Percentiles rank a stretch among this genome's conserved stretches.
Evolutionary conservation across 768 basidiomycete genomes (phyloP).

Genomic region (Hypsizygus marmoreus): DNA sequence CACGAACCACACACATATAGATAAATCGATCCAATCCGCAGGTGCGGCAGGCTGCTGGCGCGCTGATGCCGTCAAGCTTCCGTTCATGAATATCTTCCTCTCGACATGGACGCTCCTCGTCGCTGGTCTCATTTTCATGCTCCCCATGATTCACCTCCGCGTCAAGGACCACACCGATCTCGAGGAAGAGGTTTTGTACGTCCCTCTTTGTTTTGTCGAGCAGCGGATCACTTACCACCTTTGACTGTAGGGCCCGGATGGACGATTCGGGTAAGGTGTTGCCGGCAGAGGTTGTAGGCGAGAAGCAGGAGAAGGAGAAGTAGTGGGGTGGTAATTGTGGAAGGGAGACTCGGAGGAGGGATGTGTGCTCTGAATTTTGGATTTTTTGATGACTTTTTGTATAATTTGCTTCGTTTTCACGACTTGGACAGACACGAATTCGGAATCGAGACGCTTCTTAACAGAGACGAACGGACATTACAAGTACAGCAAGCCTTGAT

Average conservation of each 20-base stretch:
- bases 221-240: neutral
- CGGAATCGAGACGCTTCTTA: too few relatives aligned
- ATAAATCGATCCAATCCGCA: slow-evolving; percentile 77
- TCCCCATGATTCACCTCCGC: slow-evolving; percentile 74
- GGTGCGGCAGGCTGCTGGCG: slow-evolving; percentile 77
- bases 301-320: neutral
- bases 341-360: too few relatives aligned
- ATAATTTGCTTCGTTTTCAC: too few relatives aligned
- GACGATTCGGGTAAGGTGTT: slow-evolving; percentile 31
- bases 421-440: too few relatives aligned
- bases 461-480: too few relatives aligned
- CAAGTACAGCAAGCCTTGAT: too few relatives aligned
- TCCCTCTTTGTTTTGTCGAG: slow-evolving; percentile 11
- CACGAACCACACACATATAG: too few relatives aligned
- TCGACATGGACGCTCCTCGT: slow-evolving; percentile 73
- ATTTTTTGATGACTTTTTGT: too few relatives aligned
- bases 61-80: slow-evolving; percentile 59
- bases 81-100: slow-evolving; percentile 76
- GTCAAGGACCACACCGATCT: slow-evolving; percentile 60
- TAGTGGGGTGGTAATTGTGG: too few relatives aligned
- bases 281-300: slow-evolving; percentile 1
- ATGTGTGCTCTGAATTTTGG: too few relatives aligned
- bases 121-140: slow-evolving; percentile 61
- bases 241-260: slow-evolving; percentile 34
- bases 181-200: slow-evolving; percentile 56